Conservation (phyloP, 345 rosid genomes). For the Hibiscus tridactylites region DNA sequence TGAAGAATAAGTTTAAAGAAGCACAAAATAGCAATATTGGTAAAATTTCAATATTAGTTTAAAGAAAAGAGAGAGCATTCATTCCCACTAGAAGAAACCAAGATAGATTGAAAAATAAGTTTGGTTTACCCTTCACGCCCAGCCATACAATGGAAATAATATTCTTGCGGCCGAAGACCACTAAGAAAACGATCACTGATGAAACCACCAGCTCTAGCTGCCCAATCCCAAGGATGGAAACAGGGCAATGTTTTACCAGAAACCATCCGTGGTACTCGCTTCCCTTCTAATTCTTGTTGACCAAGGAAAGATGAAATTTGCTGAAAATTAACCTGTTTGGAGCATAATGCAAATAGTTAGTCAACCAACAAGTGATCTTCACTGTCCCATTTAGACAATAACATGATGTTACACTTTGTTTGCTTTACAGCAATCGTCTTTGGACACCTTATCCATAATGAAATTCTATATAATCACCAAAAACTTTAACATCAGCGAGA, state of each 20-base stretch:
- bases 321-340: constrained; percentile 90
- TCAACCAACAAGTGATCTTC: background rate
- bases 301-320: constrained; percentile 96
- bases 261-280: constrained; percentile 96
- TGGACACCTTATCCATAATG: background rate
- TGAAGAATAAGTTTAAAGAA: too few species aligned
- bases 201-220: constrained; percentile 94
- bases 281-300: constrained; percentile 97
- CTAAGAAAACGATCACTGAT: constrained; percentile 90
- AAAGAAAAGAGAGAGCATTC: background rate
- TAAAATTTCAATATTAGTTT: background rate
- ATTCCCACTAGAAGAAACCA: background rate
- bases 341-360: constrained; percentile 12
- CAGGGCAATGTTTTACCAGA: constrained; percentile 98
- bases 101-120: background rate
- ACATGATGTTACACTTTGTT: background rate
- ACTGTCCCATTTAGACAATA: background rate
- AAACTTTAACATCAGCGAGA: background rate
- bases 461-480: background rate
- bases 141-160: constrained; percentile 99
- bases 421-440: background rate
- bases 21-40: background rate
- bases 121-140: constrained; percentile 90
- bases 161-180: constrained; percentile 99
- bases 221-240: constrained; percentile 97